These are phyloP conservation scores for Tetrapyrgos nigripes DNA, from an alignment of 1,284 basidiomycete species.

Conservation along the genomic window DNA sequence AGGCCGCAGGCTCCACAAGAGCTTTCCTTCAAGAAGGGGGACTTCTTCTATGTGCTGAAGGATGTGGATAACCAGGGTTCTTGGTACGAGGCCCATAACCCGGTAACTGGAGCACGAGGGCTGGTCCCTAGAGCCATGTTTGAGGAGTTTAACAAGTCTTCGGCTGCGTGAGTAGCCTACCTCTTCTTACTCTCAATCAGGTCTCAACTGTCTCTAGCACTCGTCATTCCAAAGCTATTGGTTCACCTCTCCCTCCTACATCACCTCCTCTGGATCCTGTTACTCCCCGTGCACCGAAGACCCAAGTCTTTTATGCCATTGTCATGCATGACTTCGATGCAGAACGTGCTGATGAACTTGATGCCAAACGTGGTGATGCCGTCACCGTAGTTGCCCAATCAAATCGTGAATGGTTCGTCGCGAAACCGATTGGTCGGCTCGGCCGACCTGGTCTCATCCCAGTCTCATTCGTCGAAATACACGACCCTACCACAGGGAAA, in stretches of 20 bases:
- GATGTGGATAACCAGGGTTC: constrained; percentile 64
- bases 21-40: constrained; percentile 91
- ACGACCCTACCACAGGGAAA: constrained; percentile 87
- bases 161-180: constrained; percentile 57
- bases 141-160: constrained; percentile 86
- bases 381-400: constrained; percentile 93
- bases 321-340: constrained; percentile 96
- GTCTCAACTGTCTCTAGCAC: constrained; percentile 32
- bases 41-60: constrained; percentile 96
- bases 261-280: constrained; percentile 25
- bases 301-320: constrained; percentile 86
- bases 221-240: constrained; percentile 46
- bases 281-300: constrained; percentile 46
- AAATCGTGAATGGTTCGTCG: constrained; percentile 90
- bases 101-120: constrained; percentile 89
- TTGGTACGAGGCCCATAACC: constrained; percentile 93
- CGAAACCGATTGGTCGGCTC: constrained; percentile 93
- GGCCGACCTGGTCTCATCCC: constrained; percentile 97
- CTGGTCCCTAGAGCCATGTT: constrained; percentile 88
- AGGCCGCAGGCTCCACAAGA: constrained; percentile 82
- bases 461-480: constrained; percentile 94
- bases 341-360: constrained; percentile 95
- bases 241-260: constrained; percentile 17
- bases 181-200: constrained; percentile 10
- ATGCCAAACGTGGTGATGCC: constrained; percentile 92